Evolutionary conservation across 1,284 basidiomycete genomes (phyloP), one percentile per base, ranked within the genome.

Genomic region (Naganishia albida): DNA sequence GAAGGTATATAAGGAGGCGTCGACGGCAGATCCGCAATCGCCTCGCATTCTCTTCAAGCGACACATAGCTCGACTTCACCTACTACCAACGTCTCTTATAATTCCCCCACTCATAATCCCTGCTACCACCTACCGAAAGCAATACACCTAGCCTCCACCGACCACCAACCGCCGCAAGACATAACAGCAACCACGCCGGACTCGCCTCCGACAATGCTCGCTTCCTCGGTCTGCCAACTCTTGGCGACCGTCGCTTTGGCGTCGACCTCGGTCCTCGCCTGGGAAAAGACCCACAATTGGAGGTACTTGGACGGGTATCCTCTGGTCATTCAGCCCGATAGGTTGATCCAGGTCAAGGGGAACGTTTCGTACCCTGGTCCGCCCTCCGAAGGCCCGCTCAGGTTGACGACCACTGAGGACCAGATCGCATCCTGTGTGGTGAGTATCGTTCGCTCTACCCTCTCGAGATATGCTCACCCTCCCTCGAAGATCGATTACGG

Each of bases 231-330:
- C 25, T 40, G 52, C 39, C 52, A 54, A 1, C 39, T 54, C 8
- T n/a, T 54, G 12, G 34, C 52, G 3, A 20, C 20, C 7, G 52
- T 54, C n/a, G 40, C 52, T 2, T 34, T 42, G 16, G 52, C 52
- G n/a, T 54, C 52, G 4, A 54, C 20, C 38, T 54, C 52, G 12
- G 52, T 42, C 18, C 52, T 54, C n/a, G 52, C 52, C n/a, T 54
- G 52, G 52, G 52, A 54, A 20, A 54, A 54, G 52, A 54, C 52
- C 15, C 52, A 54, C 40, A 54, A 54, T 38, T 54, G 52, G 52
- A 54, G 23, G 25, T 54, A 54, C 23, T n/a, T 54, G 38, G 52
- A 54, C 18, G 52, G 52, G 1, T 54, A 54, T 16, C 52, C 52
- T 8, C n/a, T 54, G 34, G 52, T 54, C 12, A 54, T 54, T 42